phyloP scores from a whole-genome alignment of 768 basidiomycete genomes.

The Krasilnikovozyma curviuscula region DNA sequence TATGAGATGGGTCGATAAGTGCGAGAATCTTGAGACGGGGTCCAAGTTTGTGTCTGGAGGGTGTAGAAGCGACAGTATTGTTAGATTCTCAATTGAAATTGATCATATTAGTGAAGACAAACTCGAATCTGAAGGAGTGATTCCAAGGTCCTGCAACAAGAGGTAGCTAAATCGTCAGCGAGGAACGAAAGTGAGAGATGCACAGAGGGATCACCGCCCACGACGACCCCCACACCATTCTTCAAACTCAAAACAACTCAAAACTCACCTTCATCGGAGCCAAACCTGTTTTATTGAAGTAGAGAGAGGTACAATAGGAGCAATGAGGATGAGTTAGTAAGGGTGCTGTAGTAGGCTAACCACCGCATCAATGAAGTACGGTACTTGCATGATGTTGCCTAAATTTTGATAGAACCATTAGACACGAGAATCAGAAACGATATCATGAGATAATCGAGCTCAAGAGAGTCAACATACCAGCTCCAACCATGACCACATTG shows the following conservation, averaged over 20 bases:
- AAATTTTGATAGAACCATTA: background rate
- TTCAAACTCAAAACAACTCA: background rate
- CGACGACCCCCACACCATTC: conserved; percentile 20
- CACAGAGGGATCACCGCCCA: conserved; percentile 19
- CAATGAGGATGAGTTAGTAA: background rate
- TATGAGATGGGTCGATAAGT: conserved; percentile 72
- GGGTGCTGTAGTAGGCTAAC: background rate
- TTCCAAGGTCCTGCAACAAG: conserved; percentile 15
- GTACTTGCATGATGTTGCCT: background rate
- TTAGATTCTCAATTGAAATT: no score
- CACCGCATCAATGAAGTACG: background rate
- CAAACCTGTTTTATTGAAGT: conserved; percentile 77
- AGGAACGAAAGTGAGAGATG: background rate
- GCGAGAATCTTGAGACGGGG: conserved; percentile 88
- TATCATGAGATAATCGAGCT: background rate
- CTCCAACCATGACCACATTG: conserved; percentile 87
- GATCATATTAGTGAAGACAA: no score
- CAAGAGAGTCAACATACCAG: conserved; percentile 32
- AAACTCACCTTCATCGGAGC: conserved; percentile 29
- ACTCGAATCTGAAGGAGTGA: conserved; percentile 33
- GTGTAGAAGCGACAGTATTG: no score
- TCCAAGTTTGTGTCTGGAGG: conserved; percentile 87
- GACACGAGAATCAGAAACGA: background rate
- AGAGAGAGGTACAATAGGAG: background rate
- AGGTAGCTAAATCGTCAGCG: background rate